These are phyloP conservation scores for Thecaphora frezii DNA, from an alignment of 1,284 basidiomycete genomes.

Conservation along the genomic window DNA sequence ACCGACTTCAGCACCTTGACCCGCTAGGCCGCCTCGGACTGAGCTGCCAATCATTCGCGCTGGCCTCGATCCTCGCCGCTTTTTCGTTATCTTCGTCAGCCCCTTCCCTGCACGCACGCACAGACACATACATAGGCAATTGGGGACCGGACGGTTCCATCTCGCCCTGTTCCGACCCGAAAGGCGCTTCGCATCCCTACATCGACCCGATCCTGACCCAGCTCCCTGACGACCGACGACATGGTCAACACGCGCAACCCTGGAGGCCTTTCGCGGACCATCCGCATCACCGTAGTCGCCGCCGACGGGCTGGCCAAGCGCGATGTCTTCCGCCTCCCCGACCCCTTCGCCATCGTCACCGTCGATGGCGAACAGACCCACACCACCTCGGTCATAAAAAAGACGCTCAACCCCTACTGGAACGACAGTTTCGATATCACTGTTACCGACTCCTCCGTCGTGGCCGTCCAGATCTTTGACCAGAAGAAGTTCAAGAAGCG, in stretches of 20 bases:
- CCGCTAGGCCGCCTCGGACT: too few species aligned
- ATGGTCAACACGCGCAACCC: constrained; percentile 53
- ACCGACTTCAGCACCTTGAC: too few species aligned
- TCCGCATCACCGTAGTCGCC: constrained; percentile 57
- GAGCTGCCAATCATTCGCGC: too few species aligned
- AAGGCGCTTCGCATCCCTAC: too few species aligned
- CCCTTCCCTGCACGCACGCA: too few species aligned
- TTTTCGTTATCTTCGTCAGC: too few species aligned
- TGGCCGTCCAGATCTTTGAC: constrained; percentile 93
- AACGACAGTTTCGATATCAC: constrained; percentile 61
- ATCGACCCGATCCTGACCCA: too few species aligned
- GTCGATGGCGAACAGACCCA: constrained; percentile 92
- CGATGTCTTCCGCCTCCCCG: constrained; percentile 71
- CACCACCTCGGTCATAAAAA: constrained; percentile 68
- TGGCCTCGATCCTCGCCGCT: too few species aligned
- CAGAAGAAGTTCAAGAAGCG: constrained; percentile 94
- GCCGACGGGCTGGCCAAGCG: constrained; percentile 57
- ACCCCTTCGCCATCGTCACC: constrained; percentile 91
- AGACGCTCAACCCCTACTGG: constrained; percentile 59
- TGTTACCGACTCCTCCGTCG: constrained; percentile 84
- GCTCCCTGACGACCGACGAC: too few species aligned
- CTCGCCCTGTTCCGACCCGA: too few species aligned
- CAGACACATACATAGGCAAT: too few species aligned
- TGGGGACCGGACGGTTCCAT: too few species aligned
- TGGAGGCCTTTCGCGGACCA: constrained; percentile 45